These are phyloP conservation scores for Phytophthora syringae DNA, from an alignment of 352 stramenopile species.

Conservation along the genomic window DNA sequence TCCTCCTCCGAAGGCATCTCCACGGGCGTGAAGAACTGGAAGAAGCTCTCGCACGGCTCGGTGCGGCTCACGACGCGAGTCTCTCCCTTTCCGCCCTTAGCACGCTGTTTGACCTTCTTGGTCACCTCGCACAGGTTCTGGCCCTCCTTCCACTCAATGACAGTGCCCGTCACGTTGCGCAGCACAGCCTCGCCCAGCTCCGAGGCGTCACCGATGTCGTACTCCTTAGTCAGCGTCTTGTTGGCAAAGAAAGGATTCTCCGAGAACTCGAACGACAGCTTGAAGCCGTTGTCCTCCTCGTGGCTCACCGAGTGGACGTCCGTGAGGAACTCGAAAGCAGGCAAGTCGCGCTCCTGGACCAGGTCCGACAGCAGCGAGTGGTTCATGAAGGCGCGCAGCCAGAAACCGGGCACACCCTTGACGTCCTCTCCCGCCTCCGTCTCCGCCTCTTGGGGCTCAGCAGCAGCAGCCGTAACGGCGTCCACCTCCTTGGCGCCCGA, in stretches of 20 bases:
- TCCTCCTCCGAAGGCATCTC: constrained; percentile 89
- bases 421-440: constrained; percentile 57
- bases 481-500: constrained; percentile 81
- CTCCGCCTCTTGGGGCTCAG: constrained; percentile 45
- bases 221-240: constrained; percentile 83
- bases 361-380: constrained; percentile 83
- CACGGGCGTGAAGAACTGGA: constrained; percentile 87
- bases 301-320: constrained; percentile 81
- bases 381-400: constrained; percentile 87
- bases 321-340: constrained; percentile 78
- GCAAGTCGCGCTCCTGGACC: constrained; percentile 81
- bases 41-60: constrained; percentile 88
- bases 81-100: constrained; percentile 79
- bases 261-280: constrained; percentile 83
- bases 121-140: constrained; percentile 87
- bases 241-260: constrained; percentile 86
- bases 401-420: constrained; percentile 87
- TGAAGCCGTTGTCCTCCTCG: constrained; percentile 87
- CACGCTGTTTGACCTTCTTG: constrained; percentile 89
- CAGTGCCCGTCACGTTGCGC: constrained; percentile 74
- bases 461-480: constrained; percentile 52
- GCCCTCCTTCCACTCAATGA: constrained; percentile 84
- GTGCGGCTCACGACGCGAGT: constrained; percentile 81
- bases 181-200: constrained; percentile 82
- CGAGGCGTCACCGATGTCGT: constrained; percentile 87